Conservation (phyloP, 208 protist genomes). For the Phytomonas francai region DNA sequence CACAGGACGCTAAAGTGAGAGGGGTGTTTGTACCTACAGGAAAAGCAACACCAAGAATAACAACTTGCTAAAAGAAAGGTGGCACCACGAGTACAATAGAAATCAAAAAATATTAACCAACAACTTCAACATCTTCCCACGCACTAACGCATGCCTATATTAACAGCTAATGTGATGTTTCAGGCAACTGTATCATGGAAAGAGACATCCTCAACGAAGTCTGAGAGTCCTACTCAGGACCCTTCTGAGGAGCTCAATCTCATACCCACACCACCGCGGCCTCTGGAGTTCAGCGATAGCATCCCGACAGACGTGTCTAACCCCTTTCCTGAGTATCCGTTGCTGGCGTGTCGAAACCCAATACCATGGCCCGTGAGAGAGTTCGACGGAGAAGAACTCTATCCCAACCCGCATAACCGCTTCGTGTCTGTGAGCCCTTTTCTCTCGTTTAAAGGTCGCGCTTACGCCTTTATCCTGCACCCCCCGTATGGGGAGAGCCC, state of each 20-base stretch:
- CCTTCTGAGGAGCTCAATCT: background rate
- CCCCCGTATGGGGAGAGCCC: conserved; percentile 5
- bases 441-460: conserved; percentile 35
- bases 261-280: background rate
- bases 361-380: background rate
- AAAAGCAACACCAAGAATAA: background rate
- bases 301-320: background rate
- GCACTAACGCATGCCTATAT: background rate
- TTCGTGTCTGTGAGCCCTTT: conserved; percentile 15
- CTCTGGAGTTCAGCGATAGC: background rate
- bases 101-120: background rate
- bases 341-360: background rate
- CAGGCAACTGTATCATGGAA: background rate
- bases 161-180: background rate
- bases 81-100: background rate
- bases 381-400: background rate
- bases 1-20: background rate
- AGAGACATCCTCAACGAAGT: background rate
- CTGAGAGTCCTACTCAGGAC: background rate
- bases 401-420: background rate
- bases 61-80: background rate
- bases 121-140: background rate
- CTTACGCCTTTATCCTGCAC: conserved; percentile 29
- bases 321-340: background rate
- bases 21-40: background rate